Conservation (phyloP, 176 grass and related monocot species). For the Tuctoria greenei region DNA sequence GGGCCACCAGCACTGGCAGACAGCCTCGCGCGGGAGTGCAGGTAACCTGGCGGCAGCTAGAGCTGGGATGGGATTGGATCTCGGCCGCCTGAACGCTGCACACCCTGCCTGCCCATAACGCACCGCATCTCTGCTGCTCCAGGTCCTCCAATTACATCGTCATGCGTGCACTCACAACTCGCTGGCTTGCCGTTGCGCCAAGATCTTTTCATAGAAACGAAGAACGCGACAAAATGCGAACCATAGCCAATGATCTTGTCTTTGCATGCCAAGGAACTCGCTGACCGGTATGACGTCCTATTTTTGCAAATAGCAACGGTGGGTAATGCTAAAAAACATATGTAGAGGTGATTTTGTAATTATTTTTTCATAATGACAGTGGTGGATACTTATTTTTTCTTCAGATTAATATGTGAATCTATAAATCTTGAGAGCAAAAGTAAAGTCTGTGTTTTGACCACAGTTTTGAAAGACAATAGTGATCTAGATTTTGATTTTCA, state of each 20-base stretch:
- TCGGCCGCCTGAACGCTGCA: background rate
- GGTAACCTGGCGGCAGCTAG: background rate
- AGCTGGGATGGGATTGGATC: background rate
- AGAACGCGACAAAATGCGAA: conserved; percentile 1
- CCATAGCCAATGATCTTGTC: background rate
- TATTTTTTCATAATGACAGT: no score
- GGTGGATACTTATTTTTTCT: no score
- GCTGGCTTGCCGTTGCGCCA: background rate
- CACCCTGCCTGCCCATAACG: background rate
- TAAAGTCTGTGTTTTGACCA: no score
- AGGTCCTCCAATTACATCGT: background rate
- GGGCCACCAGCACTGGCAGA: background rate
- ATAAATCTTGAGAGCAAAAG: no score
- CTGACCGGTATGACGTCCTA: no score
- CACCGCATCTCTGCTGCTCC: background rate
- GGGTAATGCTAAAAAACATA: no score
- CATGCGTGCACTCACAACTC: background rate
- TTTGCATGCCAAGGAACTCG: no score
- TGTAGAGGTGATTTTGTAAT: no score
- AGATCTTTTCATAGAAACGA: conserved; percentile 14
- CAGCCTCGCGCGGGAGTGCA: background rate
- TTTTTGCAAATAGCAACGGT: no score
- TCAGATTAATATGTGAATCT: no score
- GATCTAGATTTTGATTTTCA: no score
- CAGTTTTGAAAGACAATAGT: no score